These are phyloP conservation scores for Peronosclerospora sorghi DNA, from an alignment of 352 stramenopile species.

Conservation along the genomic window DNA sequence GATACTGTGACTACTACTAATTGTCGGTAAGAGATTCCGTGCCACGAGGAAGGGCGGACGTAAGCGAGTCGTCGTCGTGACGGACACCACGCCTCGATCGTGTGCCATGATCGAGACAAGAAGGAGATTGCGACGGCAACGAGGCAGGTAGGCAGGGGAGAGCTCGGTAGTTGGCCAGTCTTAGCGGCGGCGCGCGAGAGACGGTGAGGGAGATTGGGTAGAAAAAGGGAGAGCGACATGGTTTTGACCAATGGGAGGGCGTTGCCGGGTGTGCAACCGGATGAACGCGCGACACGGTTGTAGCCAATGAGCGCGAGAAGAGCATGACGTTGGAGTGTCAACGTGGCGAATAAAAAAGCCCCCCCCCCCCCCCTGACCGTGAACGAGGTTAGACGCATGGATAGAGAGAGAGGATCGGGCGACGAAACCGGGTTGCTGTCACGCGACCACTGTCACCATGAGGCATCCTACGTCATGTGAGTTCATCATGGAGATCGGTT, in stretches of 20 bases:
- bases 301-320: too few relatives aligned
- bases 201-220: not conserved
- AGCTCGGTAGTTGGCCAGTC: not conserved
- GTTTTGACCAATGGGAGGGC: conserved; percentile 5
- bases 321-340: too few relatives aligned
- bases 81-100: conserved; percentile 15
- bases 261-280: conserved; percentile 1
- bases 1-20: conserved; percentile 10
- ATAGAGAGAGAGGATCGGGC: too few relatives aligned
- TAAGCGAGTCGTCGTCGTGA: conserved; percentile 7
- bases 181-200: not conserved
- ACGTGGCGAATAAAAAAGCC: too few relatives aligned
- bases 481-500: too few relatives aligned
- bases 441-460: too few relatives aligned
- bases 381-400: too few relatives aligned
- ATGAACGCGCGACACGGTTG: not conserved
- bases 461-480: too few relatives aligned
- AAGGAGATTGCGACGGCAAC: not conserved
- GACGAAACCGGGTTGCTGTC: too few relatives aligned
- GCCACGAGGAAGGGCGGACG: conserved; percentile 19
- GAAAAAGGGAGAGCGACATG: not conserved
- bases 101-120: conserved; percentile 19
- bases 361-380: too few relatives aligned
- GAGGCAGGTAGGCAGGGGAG: not conserved
- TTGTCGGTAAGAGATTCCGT: conserved; percentile 18